These are phyloP conservation scores for Exobasidium cylindrosporum DNA, from an alignment of 1,284 basidiomycete species.

Conservation along the genomic window DNA sequence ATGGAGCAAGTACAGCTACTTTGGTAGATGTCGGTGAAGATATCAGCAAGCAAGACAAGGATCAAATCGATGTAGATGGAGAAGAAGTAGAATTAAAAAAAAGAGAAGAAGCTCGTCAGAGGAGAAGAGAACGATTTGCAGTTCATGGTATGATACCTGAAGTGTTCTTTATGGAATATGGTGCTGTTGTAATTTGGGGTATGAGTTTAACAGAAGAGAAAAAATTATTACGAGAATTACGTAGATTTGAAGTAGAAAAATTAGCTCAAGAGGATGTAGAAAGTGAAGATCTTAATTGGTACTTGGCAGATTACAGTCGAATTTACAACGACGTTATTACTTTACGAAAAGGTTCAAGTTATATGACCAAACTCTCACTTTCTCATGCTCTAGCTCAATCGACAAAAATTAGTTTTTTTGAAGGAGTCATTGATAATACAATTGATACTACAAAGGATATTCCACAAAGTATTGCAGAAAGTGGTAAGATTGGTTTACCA, in stretches of 20 bases:
- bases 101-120: constrained; percentile 9
- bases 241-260: constrained; percentile 86
- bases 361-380: constrained; percentile 94
- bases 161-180: constrained; percentile 83
- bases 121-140: constrained; percentile 23
- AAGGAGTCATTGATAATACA: constrained; percentile 85
- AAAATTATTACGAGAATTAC: constrained; percentile 75
- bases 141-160: constrained; percentile 44
- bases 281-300: constrained; percentile 95
- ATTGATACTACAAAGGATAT: constrained; percentile 97
- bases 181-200: constrained; percentile 89
- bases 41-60: constrained; percentile 6
- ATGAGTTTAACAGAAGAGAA: constrained; percentile 91
- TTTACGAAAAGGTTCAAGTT: constrained; percentile 85
- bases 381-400: constrained; percentile 94
- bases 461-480: constrained; percentile 86
- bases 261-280: constrained; percentile 63
- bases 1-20: constrained; percentile 9
- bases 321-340: constrained; percentile 99
- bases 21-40: constrained; percentile 16
- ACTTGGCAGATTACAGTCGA: constrained; percentile 80
- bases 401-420: constrained; percentile 74
- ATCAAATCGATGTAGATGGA: not conserved
- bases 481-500: constrained; percentile 75
- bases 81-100: constrained; percentile 10